phyloP scores from a whole-genome alignment of 2,329 filamentous ascomycete genomes.

The Phialocephala subalpina region DNA sequence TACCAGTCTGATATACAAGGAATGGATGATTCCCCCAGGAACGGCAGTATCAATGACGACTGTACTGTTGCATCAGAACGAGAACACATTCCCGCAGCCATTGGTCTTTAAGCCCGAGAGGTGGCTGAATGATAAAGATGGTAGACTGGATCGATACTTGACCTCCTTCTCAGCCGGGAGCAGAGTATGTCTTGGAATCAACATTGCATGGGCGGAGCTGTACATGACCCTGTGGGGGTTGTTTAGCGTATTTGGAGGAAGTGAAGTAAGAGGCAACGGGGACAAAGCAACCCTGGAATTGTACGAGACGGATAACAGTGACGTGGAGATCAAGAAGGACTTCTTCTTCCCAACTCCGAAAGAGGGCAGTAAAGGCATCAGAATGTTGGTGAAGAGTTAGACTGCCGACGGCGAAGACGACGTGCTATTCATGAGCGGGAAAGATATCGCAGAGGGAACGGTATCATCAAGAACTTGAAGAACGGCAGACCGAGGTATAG shows the following conservation, averaged over 20 bases:
- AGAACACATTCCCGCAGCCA: conserved; percentile 47
- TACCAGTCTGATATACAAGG: conserved; percentile 16
- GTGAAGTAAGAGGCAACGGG: conserved; percentile 14
- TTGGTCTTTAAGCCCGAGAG: conserved; percentile 18
- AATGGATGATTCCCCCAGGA: conserved; percentile 35
- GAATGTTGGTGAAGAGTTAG: conserved; percentile 25
- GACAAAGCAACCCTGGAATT: conserved; percentile 18
- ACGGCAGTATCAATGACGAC: conserved; percentile 49
- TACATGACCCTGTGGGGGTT: conserved; percentile 28
- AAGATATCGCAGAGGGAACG: too few relatives aligned
- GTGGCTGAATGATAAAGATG: conserved; percentile 11
- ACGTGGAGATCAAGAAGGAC: conserved; percentile 34
- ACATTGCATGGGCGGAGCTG: conserved; percentile 34
- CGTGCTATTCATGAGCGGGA: not conserved
- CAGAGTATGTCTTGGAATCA: conserved; percentile 50
- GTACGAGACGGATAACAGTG: conserved; percentile 39
- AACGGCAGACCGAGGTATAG: not conserved
- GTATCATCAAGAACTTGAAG: not conserved
- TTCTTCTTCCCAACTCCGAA: conserved; percentile 25
- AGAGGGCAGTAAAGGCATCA: conserved; percentile 26
- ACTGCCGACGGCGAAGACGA: not conserved
- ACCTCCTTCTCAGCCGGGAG: conserved; percentile 52
- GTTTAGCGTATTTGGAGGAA: conserved; percentile 30
- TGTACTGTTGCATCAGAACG: conserved; percentile 49
- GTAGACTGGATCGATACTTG: conserved; percentile 46